A percentile compares a stretch with the other conserved stretches of the same genome.
Evolutionary conservation across 2,329 filamentous ascomycete genomes (phyloP).

Genomic region (Fusarium pilosicola): DNA sequence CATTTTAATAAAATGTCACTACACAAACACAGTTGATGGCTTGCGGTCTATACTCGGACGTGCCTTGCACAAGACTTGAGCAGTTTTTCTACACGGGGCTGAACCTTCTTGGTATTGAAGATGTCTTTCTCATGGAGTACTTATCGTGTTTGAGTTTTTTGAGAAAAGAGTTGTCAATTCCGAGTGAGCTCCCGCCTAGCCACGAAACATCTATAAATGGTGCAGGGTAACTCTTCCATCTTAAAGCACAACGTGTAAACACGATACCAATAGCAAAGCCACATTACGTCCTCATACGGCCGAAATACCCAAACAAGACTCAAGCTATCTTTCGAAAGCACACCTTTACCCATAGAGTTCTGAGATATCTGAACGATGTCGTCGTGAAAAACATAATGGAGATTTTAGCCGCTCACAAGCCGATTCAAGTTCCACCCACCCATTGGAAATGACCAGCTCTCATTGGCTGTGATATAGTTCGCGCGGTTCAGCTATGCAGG

Average conservation of each 20-base stretch:
- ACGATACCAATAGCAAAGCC: not conserved
- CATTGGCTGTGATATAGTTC: conserved; percentile 19
- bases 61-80: not conserved
- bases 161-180: too few species aligned
- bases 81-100: not conserved
- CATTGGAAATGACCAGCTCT: not conserved
- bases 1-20: not conserved
- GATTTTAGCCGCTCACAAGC: not conserved
- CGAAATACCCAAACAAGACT: not conserved
- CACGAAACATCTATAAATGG: too few species aligned
- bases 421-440: not conserved
- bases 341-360: too few species aligned
- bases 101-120: too few species aligned
- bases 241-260: not conserved
- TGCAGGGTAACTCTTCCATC: not conserved
- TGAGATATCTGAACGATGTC: too few species aligned
- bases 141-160: too few species aligned
- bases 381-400: too few species aligned
- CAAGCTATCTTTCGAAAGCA: too few species aligned
- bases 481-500: conserved; percentile 30
- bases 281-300: not conserved
- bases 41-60: too few species aligned
- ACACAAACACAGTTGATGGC: fast-evolving
- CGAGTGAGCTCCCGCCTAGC: too few species aligned
- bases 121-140: too few species aligned